Conservation (phyloP, 1,284 basidiomycete genomes). For the Peniophora sp. region DNA sequence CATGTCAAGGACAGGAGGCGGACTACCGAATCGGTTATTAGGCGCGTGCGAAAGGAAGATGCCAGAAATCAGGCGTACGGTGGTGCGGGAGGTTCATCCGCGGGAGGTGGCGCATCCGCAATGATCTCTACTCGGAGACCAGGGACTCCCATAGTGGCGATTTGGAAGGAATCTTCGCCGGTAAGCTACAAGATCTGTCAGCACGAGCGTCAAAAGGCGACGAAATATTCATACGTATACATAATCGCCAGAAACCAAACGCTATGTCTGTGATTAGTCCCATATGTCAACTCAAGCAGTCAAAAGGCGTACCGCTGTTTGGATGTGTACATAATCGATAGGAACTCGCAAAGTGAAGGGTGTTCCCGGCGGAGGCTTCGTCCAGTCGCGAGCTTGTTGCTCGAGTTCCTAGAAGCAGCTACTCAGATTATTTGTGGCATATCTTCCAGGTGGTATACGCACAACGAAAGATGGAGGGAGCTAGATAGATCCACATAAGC, state of each 20-base stretch:
- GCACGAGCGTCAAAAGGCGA: slow-evolving; percentile 6
- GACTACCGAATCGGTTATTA: slow-evolving; percentile 31
- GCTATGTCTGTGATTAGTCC: slow-evolving; percentile 36
- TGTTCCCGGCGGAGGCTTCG: slow-evolving; percentile 71
- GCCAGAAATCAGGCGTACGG: not conserved
- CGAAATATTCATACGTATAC: slow-evolving; percentile 51
- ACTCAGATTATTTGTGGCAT: slow-evolving; percentile 2
- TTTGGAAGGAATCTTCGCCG: slow-evolving; percentile 76
- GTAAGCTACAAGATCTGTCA: slow-evolving; percentile 42
- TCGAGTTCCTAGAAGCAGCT: slow-evolving; percentile 55
- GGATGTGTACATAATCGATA: slow-evolving; percentile 73
- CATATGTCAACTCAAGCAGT: too few species aligned
- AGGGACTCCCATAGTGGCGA: slow-evolving; percentile 69
- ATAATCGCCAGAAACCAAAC: slow-evolving; percentile 67
- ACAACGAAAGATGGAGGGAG: slow-evolving; percentile 58
- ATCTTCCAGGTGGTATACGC: slow-evolving; percentile 13
- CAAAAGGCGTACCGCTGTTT: slow-evolving; percentile 57
- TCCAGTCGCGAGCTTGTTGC: slow-evolving; percentile 71
- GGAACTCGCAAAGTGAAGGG: slow-evolving; percentile 67
- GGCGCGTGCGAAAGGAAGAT: not conserved
- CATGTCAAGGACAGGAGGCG: slow-evolving; percentile 80
- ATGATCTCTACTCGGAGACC: slow-evolving; percentile 76
- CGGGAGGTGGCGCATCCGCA: slow-evolving; percentile 71
- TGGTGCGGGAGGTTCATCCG: slow-evolving; percentile 61
- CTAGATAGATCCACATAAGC: slow-evolving; percentile 24